Evolutionary conservation across 106 monocot genomes (phyloP), one percentile per base, ranked within the genome.

Genomic region (Chionographis japonica): DNA sequence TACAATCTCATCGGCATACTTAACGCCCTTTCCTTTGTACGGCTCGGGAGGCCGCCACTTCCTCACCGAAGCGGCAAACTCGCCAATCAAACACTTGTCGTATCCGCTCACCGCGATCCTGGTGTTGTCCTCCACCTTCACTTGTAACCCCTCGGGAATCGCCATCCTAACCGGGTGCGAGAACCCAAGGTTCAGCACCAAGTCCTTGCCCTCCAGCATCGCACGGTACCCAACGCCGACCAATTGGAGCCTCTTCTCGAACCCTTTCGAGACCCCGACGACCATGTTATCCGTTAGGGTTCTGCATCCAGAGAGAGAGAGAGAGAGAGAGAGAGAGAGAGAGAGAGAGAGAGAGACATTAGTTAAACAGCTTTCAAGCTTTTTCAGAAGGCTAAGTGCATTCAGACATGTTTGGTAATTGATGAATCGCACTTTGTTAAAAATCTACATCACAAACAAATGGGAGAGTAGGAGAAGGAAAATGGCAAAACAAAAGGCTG

Each of bases 31-130:
- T 6, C 95, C 91, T 70, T 95, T 95, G 78, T 95, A 95, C 8
- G 95, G 95, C 61, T 95, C 95, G 0, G 95, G 95, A 6, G 95
- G 95, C 56, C 95, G 86, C 95, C 91, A 91, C 71, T 91, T 91
- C 80, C 91, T 81, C 63, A 95, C 74, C 1, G 86, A 63, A 12
- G 95, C 88, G 14, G 95, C 88, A 68, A 95, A 95, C 56, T 95
- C 81, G 10, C 95, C 95, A 2, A 95, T 84, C n/a, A 81, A 67
- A 10, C 78, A 79, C 61, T 91, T 95, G 71, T 95, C 80, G 40
- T 75, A 89, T 4, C 95, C 95, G 37, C 74, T 89, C 37, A 95
- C 88, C 12, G 65, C 50, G 54, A 95, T 82, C 51, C 78, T 89
- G 3, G 95, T 95, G 71, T 78, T 95, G 11, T 95, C 95, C 52